Base-by-base conservation (phyloP, 257 asterid species). In the Galeopsis tetrahit region DNA sequence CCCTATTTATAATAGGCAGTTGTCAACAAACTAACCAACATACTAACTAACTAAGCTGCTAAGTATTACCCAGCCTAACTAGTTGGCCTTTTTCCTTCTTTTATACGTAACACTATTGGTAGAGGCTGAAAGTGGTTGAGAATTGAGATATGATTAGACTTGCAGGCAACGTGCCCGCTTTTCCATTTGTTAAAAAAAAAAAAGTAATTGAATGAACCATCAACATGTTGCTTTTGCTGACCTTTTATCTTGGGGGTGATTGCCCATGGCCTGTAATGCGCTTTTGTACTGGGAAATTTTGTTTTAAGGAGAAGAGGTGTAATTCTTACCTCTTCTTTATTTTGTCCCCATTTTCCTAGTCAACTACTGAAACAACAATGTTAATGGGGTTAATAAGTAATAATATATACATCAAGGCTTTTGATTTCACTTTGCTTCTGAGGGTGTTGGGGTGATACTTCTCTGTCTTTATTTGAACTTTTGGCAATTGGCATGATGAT, bases 361-460 rank as follows among this genome's bases (percentile, higher is more conserved):
- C 7, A 17, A 11, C 2, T 51, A 56, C 49, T 32, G 10, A 28
- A 56, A 9, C 58, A 56, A 40, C n/a, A 35, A 21, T n/a, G 31
- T 31, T 61, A 4, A 40, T 33, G 28, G 66, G 39, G 14, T 63
- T 63, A 38, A 38, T 31, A 42, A 69, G 10, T 56, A 36, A 17
- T 57, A 40, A 13, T 31, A 36, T 10, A 14, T 43, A 10, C 6
- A n/a, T 44, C 33, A 10, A 10, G 52, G 70, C 36, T 21, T 71
- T 46, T 72, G 10, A 15, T 69, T 55, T 49, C 21, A 14, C 36
- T 74, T 64, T 39, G 53, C 49, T 60, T 49, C 61, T 35, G 60
- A 36, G 35, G 68, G 62, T 39, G 17, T 56, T 51, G 63, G 21
- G 33, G 7, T 34, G 31, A 43, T 48, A 4, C 32, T 33, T 52